Evolutionary conservation across 1,284 basidiomycete genomes (phyloP).

Genomic region (Sporisorium scitamineum): DNA sequence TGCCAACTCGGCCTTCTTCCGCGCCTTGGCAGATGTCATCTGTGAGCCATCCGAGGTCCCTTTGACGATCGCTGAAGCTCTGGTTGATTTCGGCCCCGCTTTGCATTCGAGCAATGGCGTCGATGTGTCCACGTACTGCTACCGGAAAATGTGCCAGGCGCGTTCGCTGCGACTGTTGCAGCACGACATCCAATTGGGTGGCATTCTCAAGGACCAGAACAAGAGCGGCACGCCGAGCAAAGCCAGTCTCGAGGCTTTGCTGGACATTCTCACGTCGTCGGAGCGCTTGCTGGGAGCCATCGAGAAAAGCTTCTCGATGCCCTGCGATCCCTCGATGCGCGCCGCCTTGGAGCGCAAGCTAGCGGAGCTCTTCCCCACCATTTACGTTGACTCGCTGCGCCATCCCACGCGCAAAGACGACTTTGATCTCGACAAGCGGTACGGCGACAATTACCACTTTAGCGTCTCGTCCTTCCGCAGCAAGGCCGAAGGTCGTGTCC

Average conservation of each 20-base stretch:
- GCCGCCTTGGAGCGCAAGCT: slow-evolving; percentile 71
- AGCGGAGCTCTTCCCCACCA: slow-evolving; percentile 65
- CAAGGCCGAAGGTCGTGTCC: slow-evolving; percentile 63
- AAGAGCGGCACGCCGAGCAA: slow-evolving; percentile 65
- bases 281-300: slow-evolving; percentile 75
- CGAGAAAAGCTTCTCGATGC: slow-evolving; percentile 76
- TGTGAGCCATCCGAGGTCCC: slow-evolving; percentile 75
- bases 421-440: slow-evolving; percentile 73
- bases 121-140: slow-evolving; percentile 70
- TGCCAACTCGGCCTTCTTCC: slow-evolving; percentile 76
- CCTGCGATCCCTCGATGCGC: slow-evolving; percentile 79
- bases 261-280: slow-evolving; percentile 74
- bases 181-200: slow-evolving; percentile 65
- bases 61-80: slow-evolving; percentile 25
- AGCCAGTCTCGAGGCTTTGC: slow-evolving; percentile 75
- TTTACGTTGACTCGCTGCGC: slow-evolving; percentile 72
- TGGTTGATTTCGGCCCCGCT: slow-evolving; percentile 15
- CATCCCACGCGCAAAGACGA: slow-evolving; percentile 76
- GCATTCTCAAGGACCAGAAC: slow-evolving; percentile 65
- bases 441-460: slow-evolving; percentile 84
- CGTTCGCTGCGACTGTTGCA: slow-evolving; percentile 77
- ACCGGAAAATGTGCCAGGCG: slow-evolving; percentile 80
- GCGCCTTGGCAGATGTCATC: slow-evolving; percentile 75
- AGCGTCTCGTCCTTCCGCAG: slow-evolving; percentile 62
- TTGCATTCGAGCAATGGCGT: slow-evolving; percentile 71